Base-by-base conservation (phyloP, 805 yeast species). In the Suhomyces prunicola region DNA sequence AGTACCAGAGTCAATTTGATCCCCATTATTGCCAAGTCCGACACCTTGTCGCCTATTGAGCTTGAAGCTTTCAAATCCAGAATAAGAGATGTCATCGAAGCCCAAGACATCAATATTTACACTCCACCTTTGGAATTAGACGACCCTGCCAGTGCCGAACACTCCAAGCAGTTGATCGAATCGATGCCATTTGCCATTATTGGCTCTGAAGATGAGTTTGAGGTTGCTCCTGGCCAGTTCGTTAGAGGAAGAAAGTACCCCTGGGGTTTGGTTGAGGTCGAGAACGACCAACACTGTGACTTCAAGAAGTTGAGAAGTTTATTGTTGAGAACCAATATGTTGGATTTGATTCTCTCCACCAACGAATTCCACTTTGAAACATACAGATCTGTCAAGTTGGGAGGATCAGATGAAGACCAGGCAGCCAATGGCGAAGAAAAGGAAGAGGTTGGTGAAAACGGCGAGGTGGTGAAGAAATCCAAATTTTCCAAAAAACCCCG, bases 201-300 rank as follows among this genome's bases (percentile, higher is more conserved):
- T 67, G 92, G 93, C 10, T 79, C 93, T 15, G 93, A 88, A 66
- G 84, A 84, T 50, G 86, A 85, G 63, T 79, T 80, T 54, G 88
- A 86, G 60, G 74, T 82, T 46, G 74, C 80, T 13, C 79, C 83
- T 44, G 96, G 94, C 29, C 73, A 78, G 52, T 71, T 76, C 56
- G 86, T 88, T 22, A 79, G 85, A 52, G 97, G 96, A 35, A 83
- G 97, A 74, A 82, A 85, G 68, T 90, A 90, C 66, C 94, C 94
- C 57, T 90, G 96, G 96, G 97, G 97, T 35, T 72, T 85, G 50
- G 94, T 87, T 46, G 96, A 89, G 68, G 90, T 90, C 52, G 96
- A 89, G 66, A 89, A 90, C 69, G 96, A 89, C 62, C 74, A 77
- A 54, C 96, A 89, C 66, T 87, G 94, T 71, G 96, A 90, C 69